Evolutionary conservation across 2,329 filamentous ascomycete species (phyloP), one percentile per base, ranked within the genome.

Genomic region (Fusarium equiseti): DNA sequence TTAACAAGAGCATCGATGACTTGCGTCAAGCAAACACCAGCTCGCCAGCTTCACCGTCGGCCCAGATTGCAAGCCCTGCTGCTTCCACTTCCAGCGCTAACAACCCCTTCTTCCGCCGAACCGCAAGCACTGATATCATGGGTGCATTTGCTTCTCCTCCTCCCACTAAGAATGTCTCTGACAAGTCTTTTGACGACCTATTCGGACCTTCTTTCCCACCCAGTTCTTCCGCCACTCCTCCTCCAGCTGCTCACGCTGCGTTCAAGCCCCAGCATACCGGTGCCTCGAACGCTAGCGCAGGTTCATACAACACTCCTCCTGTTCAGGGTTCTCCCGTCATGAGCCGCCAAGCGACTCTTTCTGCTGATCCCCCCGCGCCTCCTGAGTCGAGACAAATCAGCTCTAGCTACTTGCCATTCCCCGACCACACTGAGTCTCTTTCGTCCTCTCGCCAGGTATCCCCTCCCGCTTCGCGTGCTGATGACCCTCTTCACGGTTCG

Each of bases 91-190:
- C 90, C 46, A 95, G 91, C 78, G 93, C 88, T 73, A 98, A 94
- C 76, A 99, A 99, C 78, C 96, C 96, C 1, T 99, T 99, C 85
- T 98, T 98, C 84, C 90, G 94, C 76, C 85, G 89, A 48, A 88
- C 89, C 49, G 86, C 84, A 61, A 90, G 89, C 79, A 85, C 88
- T 42, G 86, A 90, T 70, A 85, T 89, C 63, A 85, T 87, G 81
- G 83, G 85, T 43, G 82, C 85, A 16, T 89, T 88, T 66, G 78
- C 82, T 31, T 82, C 85, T 13, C 83, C 85, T 15, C 80, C 85
- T 13, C 75, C 81, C 43, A 66, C 63, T 5, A 82, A 83, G 73
- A 81, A 83, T 50, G 84, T 84, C 60, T 84, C 85, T 51, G 90
- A 93, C 70, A 90, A 88, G 80, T 90, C 90, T 6, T 97, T 97